A percentile compares a stretch with the other conserved stretches of the same genome.
phyloP scores from a whole-genome alignment of 2,329 filamentous ascomycete species.

The Dactylellina sp. region DNA sequence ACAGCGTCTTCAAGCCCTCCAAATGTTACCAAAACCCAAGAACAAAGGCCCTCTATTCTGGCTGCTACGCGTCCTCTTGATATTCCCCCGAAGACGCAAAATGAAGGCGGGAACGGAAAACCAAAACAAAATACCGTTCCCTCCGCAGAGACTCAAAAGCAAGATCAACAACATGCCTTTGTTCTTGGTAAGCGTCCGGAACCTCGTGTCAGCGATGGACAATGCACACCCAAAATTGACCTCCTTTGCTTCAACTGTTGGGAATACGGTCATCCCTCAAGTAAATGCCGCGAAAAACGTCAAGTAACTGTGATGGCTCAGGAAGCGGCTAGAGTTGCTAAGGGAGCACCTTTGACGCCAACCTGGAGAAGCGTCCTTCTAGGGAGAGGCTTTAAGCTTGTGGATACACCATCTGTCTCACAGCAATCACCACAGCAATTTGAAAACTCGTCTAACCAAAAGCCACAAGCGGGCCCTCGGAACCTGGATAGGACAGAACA shows the following conservation, averaged over 20 bases:
- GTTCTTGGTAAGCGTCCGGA: constrained; percentile 28
- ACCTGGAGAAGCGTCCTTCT: constrained; percentile 24
- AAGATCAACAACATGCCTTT: background rate
- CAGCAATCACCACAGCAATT: background rate
- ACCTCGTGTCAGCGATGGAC: background rate
- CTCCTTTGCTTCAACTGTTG: constrained; percentile 41
- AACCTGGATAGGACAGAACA: too few species aligned
- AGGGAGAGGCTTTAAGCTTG: background rate
- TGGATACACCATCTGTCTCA: background rate
- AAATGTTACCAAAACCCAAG: background rate
- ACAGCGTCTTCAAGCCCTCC: background rate
- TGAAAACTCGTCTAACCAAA: background rate
- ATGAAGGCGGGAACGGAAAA: too few species aligned
- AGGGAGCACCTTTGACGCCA: constrained; percentile 8
- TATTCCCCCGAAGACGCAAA: background rate
- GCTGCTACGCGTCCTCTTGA: background rate
- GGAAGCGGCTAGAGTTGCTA: constrained; percentile 18
- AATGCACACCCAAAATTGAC: background rate
- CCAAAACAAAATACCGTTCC: background rate
- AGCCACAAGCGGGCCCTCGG: too few species aligned
- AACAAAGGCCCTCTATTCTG: background rate
- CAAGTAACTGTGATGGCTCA: background rate
- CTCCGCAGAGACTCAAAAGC: background rate
- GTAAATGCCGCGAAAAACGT: constrained; percentile 2
- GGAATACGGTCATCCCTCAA: constrained; percentile 23